Conservation (phyloP, 2,329 filamentous ascomycete genomes). For the Sodiomyces alkalinus region DNA sequence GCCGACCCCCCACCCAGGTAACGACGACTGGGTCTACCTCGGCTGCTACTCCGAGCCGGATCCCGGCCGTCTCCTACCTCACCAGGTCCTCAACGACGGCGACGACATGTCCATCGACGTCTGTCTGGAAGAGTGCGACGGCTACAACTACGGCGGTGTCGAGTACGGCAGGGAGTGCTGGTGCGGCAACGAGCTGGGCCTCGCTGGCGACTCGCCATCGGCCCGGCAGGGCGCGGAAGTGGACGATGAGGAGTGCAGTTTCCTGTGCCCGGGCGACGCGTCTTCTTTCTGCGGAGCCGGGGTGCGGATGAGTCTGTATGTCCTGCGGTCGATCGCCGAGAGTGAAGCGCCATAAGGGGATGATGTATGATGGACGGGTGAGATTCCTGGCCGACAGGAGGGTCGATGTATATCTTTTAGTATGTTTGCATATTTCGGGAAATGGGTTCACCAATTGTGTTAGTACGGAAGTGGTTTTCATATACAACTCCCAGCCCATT, state of each 20-base stretch:
- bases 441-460: too few species aligned
- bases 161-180: conserved; percentile 10
- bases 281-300: conserved; percentile 10
- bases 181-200: conserved; percentile 12
- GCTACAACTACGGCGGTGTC: conserved; percentile 8
- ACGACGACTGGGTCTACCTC: conserved; percentile 22
- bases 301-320: conserved; percentile 17
- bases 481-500: too few species aligned
- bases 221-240: conserved; percentile 7
- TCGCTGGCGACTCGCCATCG: conserved; percentile 6
- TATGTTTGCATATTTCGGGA: too few species aligned
- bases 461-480: too few species aligned
- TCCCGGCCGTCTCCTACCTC: conserved; percentile 15
- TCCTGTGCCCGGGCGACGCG: conserved; percentile 7
- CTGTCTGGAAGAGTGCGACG: conserved; percentile 8
- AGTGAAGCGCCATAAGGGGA: too few species aligned
- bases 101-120: conserved; percentile 8
- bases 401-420: too few species aligned
- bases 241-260: conserved; percentile 6
- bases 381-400: too few species aligned
- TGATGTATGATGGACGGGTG: too few species aligned
- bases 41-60: conserved; percentile 19
- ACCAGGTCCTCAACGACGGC: conserved; percentile 14
- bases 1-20: conserved; percentile 16
- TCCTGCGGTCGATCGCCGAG: conserved; percentile 2